Percentiles rank a stretch among this genome's conserved stretches.
These are phyloP conservation scores for Helianthus annuus DNA, from an alignment of 129 eudicot genomes.

Conservation along the genomic window DNA sequence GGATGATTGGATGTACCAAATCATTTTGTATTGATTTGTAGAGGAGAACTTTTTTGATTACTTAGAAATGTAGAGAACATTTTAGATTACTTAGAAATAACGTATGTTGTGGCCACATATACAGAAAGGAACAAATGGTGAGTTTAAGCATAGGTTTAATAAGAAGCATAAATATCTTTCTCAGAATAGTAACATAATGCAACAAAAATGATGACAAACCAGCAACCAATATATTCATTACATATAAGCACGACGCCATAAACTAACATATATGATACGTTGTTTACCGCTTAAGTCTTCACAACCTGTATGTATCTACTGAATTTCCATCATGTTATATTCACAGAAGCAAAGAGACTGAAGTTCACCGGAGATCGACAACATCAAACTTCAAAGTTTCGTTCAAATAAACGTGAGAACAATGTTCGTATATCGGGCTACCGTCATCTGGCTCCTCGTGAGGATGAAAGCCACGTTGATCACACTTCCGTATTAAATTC, in stretches of 20 bases:
- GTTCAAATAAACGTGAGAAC: constrained; percentile 94
- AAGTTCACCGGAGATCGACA: constrained; percentile 82
- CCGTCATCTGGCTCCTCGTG: constrained; percentile 97
- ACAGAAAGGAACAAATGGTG: too few species aligned
- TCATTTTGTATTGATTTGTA: too few species aligned
- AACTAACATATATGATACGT: neutral
- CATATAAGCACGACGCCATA: neutral
- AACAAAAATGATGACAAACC: neutral
- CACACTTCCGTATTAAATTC: constrained; percentile 76
- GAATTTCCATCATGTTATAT: constrained; percentile 4
- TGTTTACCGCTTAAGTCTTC: neutral
- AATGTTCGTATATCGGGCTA: constrained; percentile 86
- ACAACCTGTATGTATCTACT: neutral
- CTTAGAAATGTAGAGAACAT: too few species aligned
- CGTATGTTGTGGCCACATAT: too few species aligned
- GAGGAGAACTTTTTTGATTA: too few species aligned
- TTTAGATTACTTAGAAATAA: too few species aligned
- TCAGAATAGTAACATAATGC: neutral
- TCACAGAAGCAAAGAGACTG: constrained; percentile 6
- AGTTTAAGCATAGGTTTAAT: too few species aligned
- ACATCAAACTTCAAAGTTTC: constrained; percentile 67
- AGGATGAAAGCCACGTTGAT: constrained; percentile 96
- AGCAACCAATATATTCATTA: neutral
- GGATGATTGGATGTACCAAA: too few species aligned
- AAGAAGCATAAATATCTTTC: too few species aligned